These are phyloP conservation scores for Scutellaria barbata DNA, from an alignment of 257 asterid genomes.

Conservation along the genomic window DNA sequence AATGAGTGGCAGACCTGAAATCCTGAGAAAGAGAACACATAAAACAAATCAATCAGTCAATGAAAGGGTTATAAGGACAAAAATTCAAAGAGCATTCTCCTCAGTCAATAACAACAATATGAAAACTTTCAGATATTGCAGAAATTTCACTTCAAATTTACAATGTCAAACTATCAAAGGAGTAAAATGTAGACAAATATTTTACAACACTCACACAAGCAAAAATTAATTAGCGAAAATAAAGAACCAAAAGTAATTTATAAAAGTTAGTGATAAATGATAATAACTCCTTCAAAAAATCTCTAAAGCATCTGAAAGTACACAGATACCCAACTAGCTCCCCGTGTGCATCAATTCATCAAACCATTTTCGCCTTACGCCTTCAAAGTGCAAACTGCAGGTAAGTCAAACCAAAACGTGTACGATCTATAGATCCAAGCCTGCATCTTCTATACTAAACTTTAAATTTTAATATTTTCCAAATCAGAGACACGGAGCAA, in stretches of 20 bases:
- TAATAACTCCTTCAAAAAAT: background rate
- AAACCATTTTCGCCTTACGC: background rate
- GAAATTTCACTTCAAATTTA: no score
- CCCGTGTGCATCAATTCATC: background rate
- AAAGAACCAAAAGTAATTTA: background rate
- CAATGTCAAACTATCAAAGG: no score
- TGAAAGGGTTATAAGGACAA: background rate
- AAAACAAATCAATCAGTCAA: background rate
- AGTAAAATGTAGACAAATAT: no score
- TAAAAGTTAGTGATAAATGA: background rate
- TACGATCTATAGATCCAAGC: background rate
- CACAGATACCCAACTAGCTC: background rate
- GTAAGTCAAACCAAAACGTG: background rate
- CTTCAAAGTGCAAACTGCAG: background rate
- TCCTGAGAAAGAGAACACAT: conserved; percentile 32
- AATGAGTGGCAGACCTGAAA: conserved; percentile 57
- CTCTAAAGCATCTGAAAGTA: background rate
- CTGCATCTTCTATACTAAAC: background rate
- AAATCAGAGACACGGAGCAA: background rate
- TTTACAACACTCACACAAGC: background rate
- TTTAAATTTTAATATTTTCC: no score
- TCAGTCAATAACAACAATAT: background rate
- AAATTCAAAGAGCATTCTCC: background rate
- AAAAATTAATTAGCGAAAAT: background rate
- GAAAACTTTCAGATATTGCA: no score